Evolutionary conservation across 73 alveolate species (phyloP).

Genomic region (Paraurostyla sp.): DNA sequence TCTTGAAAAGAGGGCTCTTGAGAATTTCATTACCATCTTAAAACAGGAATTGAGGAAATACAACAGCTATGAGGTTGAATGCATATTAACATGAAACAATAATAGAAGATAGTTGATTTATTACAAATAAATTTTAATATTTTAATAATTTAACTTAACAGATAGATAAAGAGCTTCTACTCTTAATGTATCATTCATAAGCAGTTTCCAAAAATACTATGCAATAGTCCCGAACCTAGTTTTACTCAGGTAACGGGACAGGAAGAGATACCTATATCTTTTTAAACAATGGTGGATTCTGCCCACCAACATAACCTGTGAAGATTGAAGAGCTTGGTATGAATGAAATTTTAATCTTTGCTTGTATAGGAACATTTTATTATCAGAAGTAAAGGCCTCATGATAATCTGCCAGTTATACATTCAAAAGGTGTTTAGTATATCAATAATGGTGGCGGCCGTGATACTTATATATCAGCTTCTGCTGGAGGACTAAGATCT

Average conservation of each 20-base stretch:
- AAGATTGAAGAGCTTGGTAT: conserved; percentile 67
- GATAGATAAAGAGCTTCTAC: no score
- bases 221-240: no score
- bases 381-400: conserved; percentile 37
- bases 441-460: conserved; percentile 66
- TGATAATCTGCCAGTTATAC: conserved; percentile 35
- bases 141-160: no score
- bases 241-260: conserved; percentile 64
- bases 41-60: conserved; percentile 4
- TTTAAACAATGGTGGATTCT: conserved; percentile 66
- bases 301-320: conserved; percentile 41
- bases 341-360: no score
- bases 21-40: not conserved
- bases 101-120: not conserved
- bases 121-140: not conserved
- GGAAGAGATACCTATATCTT: conserved; percentile 72
- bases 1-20: not conserved
- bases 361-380: conserved; percentile 50
- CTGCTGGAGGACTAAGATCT: conserved; percentile 59
- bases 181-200: no score
- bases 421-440: conserved; percentile 55
- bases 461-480: conserved; percentile 56
- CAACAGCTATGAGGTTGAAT: conserved; percentile 7
- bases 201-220: no score
- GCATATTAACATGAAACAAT: not conserved